Percentiles rank a stretch among this genome's conserved stretches.
phyloP scores from a whole-genome alignment of 495 filamentous ascomycete species.

The Hapsidospora chrysogenum region DNA sequence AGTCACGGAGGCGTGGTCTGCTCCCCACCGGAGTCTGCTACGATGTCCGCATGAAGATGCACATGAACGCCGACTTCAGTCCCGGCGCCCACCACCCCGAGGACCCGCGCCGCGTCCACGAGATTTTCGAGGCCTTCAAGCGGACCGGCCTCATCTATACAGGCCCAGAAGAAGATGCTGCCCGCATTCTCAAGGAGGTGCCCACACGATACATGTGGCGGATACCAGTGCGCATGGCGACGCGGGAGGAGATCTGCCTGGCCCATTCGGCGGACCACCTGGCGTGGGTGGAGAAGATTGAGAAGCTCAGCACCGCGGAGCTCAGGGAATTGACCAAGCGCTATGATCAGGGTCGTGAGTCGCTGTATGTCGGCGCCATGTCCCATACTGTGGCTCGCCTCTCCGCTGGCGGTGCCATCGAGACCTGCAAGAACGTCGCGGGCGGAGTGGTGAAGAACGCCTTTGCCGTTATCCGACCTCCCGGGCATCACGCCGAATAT shows the following conservation, averaged over 20 bases:
- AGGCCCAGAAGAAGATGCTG: slow-evolving; percentile 27
- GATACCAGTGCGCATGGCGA: slow-evolving; percentile 61
- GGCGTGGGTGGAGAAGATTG: slow-evolving; percentile 55
- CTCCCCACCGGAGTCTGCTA: slow-evolving; percentile 70
- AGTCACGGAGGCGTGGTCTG: slow-evolving; percentile 11
- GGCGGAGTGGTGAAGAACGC: slow-evolving; percentile 72
- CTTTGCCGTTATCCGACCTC: slow-evolving; percentile 85
- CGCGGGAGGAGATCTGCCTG: slow-evolving; percentile 53
- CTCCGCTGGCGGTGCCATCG: slow-evolving; percentile 88
- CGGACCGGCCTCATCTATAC: slow-evolving; percentile 53
- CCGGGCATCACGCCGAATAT: slow-evolving; percentile 86
- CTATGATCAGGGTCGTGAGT: slow-evolving; percentile 52
- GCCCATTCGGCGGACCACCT: slow-evolving; percentile 65
- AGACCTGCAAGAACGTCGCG: slow-evolving; percentile 77
- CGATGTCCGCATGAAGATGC: slow-evolving; percentile 83
- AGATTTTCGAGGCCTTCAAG: slow-evolving; percentile 75
- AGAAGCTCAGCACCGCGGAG: slow-evolving; percentile 31
- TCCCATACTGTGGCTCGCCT: slow-evolving; percentile 68
- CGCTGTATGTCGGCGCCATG: slow-evolving; percentile 73
- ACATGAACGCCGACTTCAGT: slow-evolving; percentile 59
- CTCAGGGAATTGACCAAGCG: slow-evolving; percentile 38
- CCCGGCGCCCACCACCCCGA: slow-evolving; percentile 72
- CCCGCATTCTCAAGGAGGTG: slow-evolving; percentile 23
- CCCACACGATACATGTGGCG: slow-evolving; percentile 49
- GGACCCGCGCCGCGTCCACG: slow-evolving; percentile 75